Evolutionary conservation across 139 green algal species (phyloP).

Genomic region (Chlamydomonas sp.): DNA sequence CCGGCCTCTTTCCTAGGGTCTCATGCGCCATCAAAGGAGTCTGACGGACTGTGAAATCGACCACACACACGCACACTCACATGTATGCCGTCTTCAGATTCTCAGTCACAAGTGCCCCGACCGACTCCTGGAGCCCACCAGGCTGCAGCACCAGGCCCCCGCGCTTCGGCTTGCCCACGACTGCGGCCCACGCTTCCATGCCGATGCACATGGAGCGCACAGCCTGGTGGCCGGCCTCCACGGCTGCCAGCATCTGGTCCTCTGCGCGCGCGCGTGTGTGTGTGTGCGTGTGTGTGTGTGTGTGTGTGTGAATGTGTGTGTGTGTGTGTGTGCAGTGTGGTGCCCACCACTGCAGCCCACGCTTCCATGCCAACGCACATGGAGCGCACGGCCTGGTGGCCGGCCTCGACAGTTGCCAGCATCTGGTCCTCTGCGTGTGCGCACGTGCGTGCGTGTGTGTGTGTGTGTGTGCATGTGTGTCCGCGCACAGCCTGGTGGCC

Average conservation of each 20-base stretch:
- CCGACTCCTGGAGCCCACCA: slow-evolving; percentile 44
- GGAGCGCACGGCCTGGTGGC: slow-evolving; percentile 46
- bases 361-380: slow-evolving; percentile 62
- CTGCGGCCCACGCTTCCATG: slow-evolving; percentile 60
- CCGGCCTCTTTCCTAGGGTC: too few species aligned
- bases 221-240: slow-evolving; percentile 46
- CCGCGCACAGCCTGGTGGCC: slow-evolving; percentile 53
- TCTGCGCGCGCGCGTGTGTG: background rate
- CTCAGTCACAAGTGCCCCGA: slow-evolving; percentile 36
- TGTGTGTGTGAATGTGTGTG: too few species aligned
- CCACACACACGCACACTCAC: slow-evolving; percentile 19
- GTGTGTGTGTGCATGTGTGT: too few species aligned
- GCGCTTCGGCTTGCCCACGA: slow-evolving; percentile 68
- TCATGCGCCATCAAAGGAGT: too few species aligned
- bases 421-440: slow-evolving; percentile 13
- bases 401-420: slow-evolving; percentile 45
- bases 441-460: too few species aligned
- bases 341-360: slow-evolving; percentile 64
- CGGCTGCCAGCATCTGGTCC: slow-evolving; percentile 34
- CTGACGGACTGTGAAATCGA: too few species aligned
- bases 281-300: too few species aligned
- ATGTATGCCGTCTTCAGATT: slow-evolving; percentile 36
- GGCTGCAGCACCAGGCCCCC: slow-evolving; percentile 42
- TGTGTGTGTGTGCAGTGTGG: too few species aligned
- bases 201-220: slow-evolving; percentile 56